Evolutionary conservation across 2,329 filamentous ascomycete species (phyloP).

Genomic region (Aspergillus neoniger): DNA sequence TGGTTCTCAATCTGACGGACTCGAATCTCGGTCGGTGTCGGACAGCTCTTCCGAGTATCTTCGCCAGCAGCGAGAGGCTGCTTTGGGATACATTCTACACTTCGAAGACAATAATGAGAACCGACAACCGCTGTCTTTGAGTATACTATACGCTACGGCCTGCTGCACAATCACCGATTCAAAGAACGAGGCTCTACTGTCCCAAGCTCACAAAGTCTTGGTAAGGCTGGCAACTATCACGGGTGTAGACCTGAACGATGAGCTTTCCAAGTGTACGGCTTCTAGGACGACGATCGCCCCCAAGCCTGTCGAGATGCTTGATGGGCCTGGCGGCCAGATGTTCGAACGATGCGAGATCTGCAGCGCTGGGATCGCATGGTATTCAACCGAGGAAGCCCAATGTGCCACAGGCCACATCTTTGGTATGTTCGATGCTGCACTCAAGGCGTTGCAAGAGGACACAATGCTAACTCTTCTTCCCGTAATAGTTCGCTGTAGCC

Average conservation of each 20-base stretch:
- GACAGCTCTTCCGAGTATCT: conserved; percentile 19
- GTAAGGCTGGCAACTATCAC: conserved; percentile 29
- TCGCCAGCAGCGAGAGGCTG: conserved; percentile 23
- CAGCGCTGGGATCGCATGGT: conserved; percentile 49
- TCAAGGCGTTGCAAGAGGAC: too few species aligned
- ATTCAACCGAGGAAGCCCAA: conserved; percentile 48
- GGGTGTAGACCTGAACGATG: conserved; percentile 34
- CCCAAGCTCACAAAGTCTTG: conserved; percentile 28
- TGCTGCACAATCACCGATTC: conserved; percentile 38
- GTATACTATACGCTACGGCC: conserved; percentile 38
- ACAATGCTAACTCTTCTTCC: conserved; percentile 15
- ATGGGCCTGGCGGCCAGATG: conserved; percentile 27
- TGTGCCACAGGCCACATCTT: conserved; percentile 57
- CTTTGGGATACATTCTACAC: conserved; percentile 33
- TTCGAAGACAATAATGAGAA: conserved; percentile 17
- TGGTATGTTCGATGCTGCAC: conserved; percentile 33
- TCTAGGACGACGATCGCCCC: conserved; percentile 22
- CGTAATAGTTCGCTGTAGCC: conserved; percentile 51
- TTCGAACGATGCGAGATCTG: conserved; percentile 58
- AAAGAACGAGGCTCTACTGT: conserved; percentile 25
- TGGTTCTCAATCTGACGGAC: conserved; percentile 3
- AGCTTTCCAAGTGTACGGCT: conserved; percentile 31
- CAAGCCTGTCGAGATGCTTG: conserved; percentile 27
- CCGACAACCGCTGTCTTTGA: conserved; percentile 28
- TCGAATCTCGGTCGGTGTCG: conserved; percentile 10